Base-by-base conservation (phyloP, 2,329 filamentous ascomycete species). In the Nigrospora oryzae region DNA sequence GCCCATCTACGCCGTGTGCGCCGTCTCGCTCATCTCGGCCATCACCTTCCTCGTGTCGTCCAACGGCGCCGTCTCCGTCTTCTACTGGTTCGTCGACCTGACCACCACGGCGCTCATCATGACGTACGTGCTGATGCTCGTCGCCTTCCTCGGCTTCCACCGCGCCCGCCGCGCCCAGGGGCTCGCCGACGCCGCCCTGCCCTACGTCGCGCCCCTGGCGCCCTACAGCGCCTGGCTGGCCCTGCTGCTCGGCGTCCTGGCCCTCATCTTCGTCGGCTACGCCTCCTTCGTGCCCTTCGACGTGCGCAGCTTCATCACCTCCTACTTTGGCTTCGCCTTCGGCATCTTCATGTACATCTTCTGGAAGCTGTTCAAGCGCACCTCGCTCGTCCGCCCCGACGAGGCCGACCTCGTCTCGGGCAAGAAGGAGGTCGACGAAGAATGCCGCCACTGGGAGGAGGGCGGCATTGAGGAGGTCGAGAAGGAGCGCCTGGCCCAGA, bases 321-420 rank as follows among this genome's bases (percentile, higher is more conserved):
- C 65, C 14, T 79, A 79, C 58, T 75, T 79, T 53, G 71, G 66
- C 10, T 61, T 78, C 30, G 68, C 69, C 5, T 77, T 76, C 52
- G 74, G 73, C 43, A 53, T 72, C 34, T 39, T 69, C 5, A 65
- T 89, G 11, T 89, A 77, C 55, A 28, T 83, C 3, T 73, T 70
- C 5, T 88, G 82, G 78, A 89, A 89, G 63, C 10, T 84, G 2
- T 46, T 77, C 51, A 78, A 83, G 60, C 72, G 69, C 56, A 85
- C 82, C 0, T 79, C 73, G 51, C 69, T 75, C 48, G 62, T 74
- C 42, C 68, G 66, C 39, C 68, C 78, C 1, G 63, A 72, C 16
- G 75, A 84, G 43, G 73, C 80, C 0, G 83, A 88, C 58, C 60
- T 87, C 37, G 56, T 73, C 30, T 75, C 75, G 33, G 81, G 83